Evolutionary conservation across 805 yeast genomes (phyloP).

Genomic region (Sugiyamaella americana): DNA sequence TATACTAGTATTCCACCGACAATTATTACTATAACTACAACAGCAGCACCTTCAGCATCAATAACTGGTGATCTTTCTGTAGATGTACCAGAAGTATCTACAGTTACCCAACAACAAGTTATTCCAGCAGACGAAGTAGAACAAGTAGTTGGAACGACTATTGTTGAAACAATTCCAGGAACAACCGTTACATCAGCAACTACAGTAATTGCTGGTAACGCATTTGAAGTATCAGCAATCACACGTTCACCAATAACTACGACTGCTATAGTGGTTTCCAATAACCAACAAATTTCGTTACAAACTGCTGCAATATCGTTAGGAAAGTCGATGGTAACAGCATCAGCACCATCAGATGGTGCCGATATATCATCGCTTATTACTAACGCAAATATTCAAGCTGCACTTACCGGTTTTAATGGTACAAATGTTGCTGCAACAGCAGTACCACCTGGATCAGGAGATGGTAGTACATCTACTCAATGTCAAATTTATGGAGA

Average conservation of each 20-base stretch:
- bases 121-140: slow-evolving; percentile 7
- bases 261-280: neutral
- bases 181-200: slow-evolving; percentile 11
- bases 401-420: slow-evolving; percentile 6
- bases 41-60: neutral
- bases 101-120: slow-evolving; percentile 5
- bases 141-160: slow-evolving; percentile 9
- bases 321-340: slow-evolving; percentile 4
- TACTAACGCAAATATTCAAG: slow-evolving; percentile 3
- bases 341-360: slow-evolving; percentile 13
- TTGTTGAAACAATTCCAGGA: slow-evolving; percentile 14
- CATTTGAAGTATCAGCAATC: neutral
- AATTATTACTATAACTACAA: slow-evolving; percentile 5
- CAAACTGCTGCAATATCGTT: neutral
- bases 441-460: neutral
- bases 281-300: neutral
- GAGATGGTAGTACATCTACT: slow-evolving; percentile 7
- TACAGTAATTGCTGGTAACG: no score
- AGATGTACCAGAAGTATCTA: slow-evolving; percentile 5
- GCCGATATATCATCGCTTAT: slow-evolving; percentile 3
- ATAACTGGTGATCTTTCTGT: neutral
- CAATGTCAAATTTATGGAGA: slow-evolving; percentile 13
- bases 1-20: slow-evolving; percentile 6
- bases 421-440: slow-evolving; percentile 4
- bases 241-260: neutral